Evolutionary conservation across 129 eudicot species (phyloP), one percentile per base, ranked within the genome.

Genomic region (Centaurea solstitialis): DNA sequence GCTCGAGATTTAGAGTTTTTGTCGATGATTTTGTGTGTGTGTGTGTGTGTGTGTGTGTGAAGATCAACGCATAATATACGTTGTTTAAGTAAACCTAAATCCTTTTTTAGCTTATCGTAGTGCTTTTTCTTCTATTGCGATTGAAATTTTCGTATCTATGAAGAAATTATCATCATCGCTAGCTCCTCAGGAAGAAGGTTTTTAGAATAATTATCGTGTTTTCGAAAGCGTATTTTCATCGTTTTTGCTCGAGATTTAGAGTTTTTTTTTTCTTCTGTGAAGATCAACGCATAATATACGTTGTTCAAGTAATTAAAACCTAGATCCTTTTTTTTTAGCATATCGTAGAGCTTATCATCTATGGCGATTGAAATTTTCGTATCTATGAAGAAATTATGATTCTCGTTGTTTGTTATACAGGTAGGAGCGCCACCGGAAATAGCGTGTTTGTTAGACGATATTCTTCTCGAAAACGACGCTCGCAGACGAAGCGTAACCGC

Each of bases 381-480:
- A 40, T 37, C 22, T 70, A 35, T 70, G 75, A 59, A 64, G 39
- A 64, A 37, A 38, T 45, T 68, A 26, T 77, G 37, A 20, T 80
- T 24, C 35, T 38, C 7, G 28, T 17, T 28, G 50, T 68, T 24
- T 69, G 73, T 68, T 72, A 28, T 65, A 11, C 80, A 96, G 99
- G 90, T 93, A 8, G 99, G 98, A 78, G 99, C 99, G 12, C 98
- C 99, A 9, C 92, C 93, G 57, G 98, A 93, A 72, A 87, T 91
- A 64, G 91, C 89, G 65, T 62, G 84, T 40, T 74, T 93, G 80
- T 74, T 93, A 62, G 99, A 96, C 7, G 93, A 96, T 75, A 93
- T 93, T 74, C 82, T 89, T 76, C 85, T 73, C n/a, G 90, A 89
- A 79, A 91, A 87, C 12, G 88, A 83, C 79, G 76, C 78, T 72